A percentile compares a stretch with the other conserved stretches of the same genome.
Conservation (phyloP, 805 yeast species). For the Starmerella geochares region DNA sequence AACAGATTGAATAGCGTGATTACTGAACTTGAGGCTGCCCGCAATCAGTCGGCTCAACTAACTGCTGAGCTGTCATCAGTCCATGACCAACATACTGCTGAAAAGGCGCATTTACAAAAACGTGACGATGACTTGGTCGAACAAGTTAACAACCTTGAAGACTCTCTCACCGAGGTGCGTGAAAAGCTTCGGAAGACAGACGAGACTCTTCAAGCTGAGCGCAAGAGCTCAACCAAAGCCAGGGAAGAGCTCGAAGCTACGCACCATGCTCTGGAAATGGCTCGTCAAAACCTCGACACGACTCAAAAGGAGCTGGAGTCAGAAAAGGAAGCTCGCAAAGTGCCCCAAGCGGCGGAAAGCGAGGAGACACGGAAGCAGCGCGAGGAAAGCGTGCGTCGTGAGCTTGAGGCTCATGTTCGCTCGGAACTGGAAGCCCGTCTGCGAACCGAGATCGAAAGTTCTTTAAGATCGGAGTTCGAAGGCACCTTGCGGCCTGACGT, state of each 20-base stretch:
- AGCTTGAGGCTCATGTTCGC: not conserved
- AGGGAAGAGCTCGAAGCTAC: not conserved
- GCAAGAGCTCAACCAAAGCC: not conserved
- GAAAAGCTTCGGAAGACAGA: not conserved
- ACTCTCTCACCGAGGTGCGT: slow-evolving; percentile 18
- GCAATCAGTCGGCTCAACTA: slow-evolving; percentile 9
- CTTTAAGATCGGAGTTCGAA: not conserved
- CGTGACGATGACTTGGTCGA: slow-evolving; percentile 24
- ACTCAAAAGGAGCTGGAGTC: not conserved
- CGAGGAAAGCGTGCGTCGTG: not conserved
- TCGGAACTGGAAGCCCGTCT: not conserved
- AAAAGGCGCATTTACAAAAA: slow-evolving; percentile 14
- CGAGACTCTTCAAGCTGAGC: not conserved
- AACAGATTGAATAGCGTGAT: not conserved
- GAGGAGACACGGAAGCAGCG: not conserved
- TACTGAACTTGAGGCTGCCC: slow-evolving; percentile 6
- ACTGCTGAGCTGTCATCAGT: slow-evolving; percentile 1
- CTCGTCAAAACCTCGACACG: not conserved
- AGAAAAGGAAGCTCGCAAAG: not conserved
- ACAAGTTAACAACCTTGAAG: slow-evolving; percentile 25
- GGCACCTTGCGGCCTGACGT: not conserved
- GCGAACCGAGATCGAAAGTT: slow-evolving; percentile 4
- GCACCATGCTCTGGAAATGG: not conserved
- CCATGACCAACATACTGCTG: not conserved
- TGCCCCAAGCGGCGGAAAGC: too few species aligned